phyloP scores from a whole-genome alignment of 1,139 yeast genomes.

The Eremothecium cymbalariae region DNA sequence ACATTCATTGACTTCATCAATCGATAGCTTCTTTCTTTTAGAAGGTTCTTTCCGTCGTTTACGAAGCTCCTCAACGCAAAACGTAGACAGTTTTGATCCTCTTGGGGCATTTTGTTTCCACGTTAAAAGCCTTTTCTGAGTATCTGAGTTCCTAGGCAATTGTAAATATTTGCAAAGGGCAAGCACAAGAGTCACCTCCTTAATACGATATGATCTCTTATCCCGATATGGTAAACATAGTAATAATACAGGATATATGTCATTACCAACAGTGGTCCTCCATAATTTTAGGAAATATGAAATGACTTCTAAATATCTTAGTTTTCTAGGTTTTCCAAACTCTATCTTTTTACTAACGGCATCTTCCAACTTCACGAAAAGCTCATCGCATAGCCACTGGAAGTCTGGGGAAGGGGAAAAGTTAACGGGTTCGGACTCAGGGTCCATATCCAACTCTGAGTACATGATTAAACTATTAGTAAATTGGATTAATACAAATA shows the following conservation, averaged over 20 bases:
- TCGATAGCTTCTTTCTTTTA: slow-evolving; percentile 36
- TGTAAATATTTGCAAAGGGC: slow-evolving; percentile 40
- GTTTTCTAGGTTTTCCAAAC: slow-evolving; percentile 18
- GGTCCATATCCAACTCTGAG: no score
- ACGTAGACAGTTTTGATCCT: slow-evolving; percentile 35
- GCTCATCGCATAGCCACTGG: slow-evolving; percentile 32
- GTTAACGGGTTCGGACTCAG: slow-evolving; percentile 11
- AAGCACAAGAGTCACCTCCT: slow-evolving; percentile 44
- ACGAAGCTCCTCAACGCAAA: slow-evolving; percentile 35
- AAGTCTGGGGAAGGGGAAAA: slow-evolving; percentile 34
- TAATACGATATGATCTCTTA: slow-evolving; percentile 43
- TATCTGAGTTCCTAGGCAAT: slow-evolving; percentile 44
- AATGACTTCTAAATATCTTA: slow-evolving; percentile 20
- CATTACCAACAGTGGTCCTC: slow-evolving; percentile 57
- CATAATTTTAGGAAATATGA: slow-evolving; percentile 48
- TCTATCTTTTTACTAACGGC: slow-evolving; percentile 11
- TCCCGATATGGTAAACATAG: slow-evolving; percentile 59
- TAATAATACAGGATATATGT: slow-evolving; percentile 60
- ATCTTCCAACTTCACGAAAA: slow-evolving; percentile 28
- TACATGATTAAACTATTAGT: no score
- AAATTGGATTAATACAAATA: no score
- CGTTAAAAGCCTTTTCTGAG: slow-evolving; percentile 38
- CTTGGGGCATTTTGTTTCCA: slow-evolving; percentile 38
- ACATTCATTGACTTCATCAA: slow-evolving; percentile 49
- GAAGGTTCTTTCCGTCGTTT: slow-evolving; percentile 36